Base-by-base conservation (phyloP, 2,329 filamentous ascomycete genomes). In the Cryphonectria radicalis region DNA sequence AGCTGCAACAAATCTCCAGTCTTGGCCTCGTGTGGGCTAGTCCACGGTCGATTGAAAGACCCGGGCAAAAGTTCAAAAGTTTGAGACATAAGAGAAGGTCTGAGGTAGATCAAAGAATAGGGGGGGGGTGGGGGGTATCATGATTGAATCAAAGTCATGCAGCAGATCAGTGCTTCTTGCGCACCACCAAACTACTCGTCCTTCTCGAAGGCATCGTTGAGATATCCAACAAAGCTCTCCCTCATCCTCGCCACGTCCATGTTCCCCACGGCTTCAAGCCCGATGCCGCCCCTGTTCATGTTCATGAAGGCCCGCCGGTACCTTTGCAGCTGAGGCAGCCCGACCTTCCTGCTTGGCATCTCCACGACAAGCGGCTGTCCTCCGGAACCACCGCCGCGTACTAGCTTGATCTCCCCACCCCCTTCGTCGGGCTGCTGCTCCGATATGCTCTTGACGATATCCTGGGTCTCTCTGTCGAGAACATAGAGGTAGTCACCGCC, bases 391-490 rank as follows among this genome's bases (percentile, higher is more conserved):
- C 75, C 75, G 2, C 73, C 79, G 17, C 79, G 77, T 2, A 85
- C 80, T 22, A 92, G 82, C 17, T 70, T 80, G 40, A 93, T 86
- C 74, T 88, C 84, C 10, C 89, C 89, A 35, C 83, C 87, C 7
- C 85, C 88, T 73, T 92, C 91, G 68, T 93, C 90, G 70, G 88
- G 86, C 78, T 92, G 89, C 82, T 89, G 90, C 64, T 91, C 89
- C 70, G 92, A 81, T 53, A 97, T 90, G 70, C 85, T 85, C 75
- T 89, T 89, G 68, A 96, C 87, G 42, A 97, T 88, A 68, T 92
- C 91, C 75, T 94, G 93, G 10, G 93, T 95, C 78, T 90, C 90
- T 74, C 89, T 89, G 80, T 97, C 93, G 35, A 97, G 85, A 72
- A 93, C 87, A 79, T 96, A 94, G 67, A 97, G 85, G 79, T 94